Percentiles rank a stretch among this genome's conserved stretches.
Evolutionary conservation across 257 asterid species (phyloP).

Genomic region (Solanum pimpinellifolium): DNA sequence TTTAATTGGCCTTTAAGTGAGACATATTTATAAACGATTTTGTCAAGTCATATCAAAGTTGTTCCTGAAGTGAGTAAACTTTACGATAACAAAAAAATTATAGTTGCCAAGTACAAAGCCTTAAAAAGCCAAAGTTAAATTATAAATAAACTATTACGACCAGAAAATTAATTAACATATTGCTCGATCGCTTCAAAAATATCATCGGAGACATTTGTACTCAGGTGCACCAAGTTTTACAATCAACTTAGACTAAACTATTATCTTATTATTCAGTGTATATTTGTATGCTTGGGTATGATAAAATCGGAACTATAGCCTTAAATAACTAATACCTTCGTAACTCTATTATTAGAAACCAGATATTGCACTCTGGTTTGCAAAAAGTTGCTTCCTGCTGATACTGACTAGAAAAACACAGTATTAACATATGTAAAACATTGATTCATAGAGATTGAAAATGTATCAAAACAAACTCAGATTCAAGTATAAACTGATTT

Average conservation of each 20-base stretch:
- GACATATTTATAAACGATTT: too few relatives aligned
- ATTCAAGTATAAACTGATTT: not conserved
- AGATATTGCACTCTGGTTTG: not conserved
- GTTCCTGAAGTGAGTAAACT: not conserved
- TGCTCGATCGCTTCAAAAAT: too few relatives aligned
- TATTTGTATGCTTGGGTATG: not conserved
- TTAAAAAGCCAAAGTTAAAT: constrained; percentile 12
- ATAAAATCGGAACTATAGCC: not conserved
- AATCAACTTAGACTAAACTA: too few relatives aligned
- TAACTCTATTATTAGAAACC: not conserved
- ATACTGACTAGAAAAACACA: not conserved
- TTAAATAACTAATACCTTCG: not conserved
- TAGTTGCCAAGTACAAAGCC: too few relatives aligned
- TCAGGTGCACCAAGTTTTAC: not conserved
- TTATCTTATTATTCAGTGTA: not conserved
- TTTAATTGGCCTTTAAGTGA: not conserved
- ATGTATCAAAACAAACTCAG: not conserved
- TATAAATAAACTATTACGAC: constrained; percentile 20
- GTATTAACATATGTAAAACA: not conserved
- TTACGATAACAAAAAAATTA: too few relatives aligned
- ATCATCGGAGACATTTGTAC: too few relatives aligned
- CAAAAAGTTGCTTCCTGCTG: not conserved
- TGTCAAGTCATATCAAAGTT: not conserved
- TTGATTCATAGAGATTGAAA: not conserved
- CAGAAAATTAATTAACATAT: not conserved